Conservation (phyloP, 2,329 filamentous ascomycete genomes). For the Samsoniella hepiali region DNA sequence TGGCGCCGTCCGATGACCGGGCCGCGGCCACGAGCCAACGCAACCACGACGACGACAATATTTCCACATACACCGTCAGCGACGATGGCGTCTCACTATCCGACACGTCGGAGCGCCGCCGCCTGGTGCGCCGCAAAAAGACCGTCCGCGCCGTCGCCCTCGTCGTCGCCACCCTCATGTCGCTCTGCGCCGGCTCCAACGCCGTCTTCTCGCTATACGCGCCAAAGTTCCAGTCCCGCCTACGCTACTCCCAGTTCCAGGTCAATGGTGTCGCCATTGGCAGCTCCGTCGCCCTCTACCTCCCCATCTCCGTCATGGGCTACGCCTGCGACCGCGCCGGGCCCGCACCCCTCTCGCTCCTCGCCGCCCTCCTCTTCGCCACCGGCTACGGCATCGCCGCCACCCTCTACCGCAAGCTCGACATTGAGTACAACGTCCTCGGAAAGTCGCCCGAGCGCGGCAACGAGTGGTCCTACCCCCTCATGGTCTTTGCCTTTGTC, state of each 20-base stretch:
- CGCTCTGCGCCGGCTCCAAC: slow-evolving; percentile 84
- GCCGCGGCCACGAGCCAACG: slow-evolving; percentile 2
- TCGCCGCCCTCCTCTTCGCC: slow-evolving; percentile 72
- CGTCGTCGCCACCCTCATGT: slow-evolving; percentile 50
- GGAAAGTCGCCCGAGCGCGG: slow-evolving; percentile 39
- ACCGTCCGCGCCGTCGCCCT: slow-evolving; percentile 49
- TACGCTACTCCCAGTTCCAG: slow-evolving; percentile 86
- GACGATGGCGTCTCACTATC: slow-evolving; percentile 7
- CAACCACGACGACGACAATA: slow-evolving; percentile 12
- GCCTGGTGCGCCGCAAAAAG: slow-evolving; percentile 29
- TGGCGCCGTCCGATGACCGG: slow-evolving; percentile 10
- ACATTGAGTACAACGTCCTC: slow-evolving; percentile 44
- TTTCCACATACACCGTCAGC: slow-evolving; percentile 18
- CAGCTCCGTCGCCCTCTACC: slow-evolving; percentile 83
- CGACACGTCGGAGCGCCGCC: slow-evolving; percentile 22
- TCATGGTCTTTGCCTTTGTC: slow-evolving; percentile 85
- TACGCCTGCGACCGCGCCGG: slow-evolving; percentile 89
- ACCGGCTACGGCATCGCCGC: slow-evolving; percentile 81
- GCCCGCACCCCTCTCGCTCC: slow-evolving; percentile 70
- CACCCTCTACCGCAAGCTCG: slow-evolving; percentile 60
- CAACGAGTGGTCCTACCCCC: slow-evolving; percentile 64
- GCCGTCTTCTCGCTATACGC: slow-evolving; percentile 93
- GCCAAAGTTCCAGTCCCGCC: slow-evolving; percentile 78
- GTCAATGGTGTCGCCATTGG: slow-evolving; percentile 88
- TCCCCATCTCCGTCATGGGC: slow-evolving; percentile 85